Evolutionary conservation across 2,329 filamentous ascomycete species (phyloP), one percentile per base, ranked within the genome.

Genomic region (Boeremia exigua): DNA sequence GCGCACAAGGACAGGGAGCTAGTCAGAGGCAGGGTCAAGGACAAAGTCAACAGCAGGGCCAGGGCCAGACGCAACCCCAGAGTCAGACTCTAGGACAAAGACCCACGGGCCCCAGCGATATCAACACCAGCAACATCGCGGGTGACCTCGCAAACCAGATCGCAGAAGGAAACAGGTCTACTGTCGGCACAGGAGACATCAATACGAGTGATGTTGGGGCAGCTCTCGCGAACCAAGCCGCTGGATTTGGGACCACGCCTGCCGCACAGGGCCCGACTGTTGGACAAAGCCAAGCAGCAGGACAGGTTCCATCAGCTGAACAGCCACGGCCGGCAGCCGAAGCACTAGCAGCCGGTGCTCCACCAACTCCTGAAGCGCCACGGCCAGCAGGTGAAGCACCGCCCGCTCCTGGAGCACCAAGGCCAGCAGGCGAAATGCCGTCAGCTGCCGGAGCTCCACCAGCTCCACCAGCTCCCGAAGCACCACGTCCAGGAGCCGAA

Each of bases 81-180:
- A 27, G 28, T 19, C 53, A 54, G 32, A 36, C 25, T 27, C 54
- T 49, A 38, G 46, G 47, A 37, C 23, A 46, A 19, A 48, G 42
- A 4, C 52, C 53, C 23, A 42, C 38, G n/a, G 56, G 52, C 10
- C 46, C 55, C n/a, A 48, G 54, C 29, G 56, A 58, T 25, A 47
- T 61, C 37, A 48, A 39, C 32, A 60, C 54, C 15, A 58, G 39
- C 32, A 52, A 60, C 32, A 27, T 63, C 15, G 63, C 37, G 3
- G 60, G 48, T 23, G 61, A 60, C 39, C 43, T 67, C 27, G 58
- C 61, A 14, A 67, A 65, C 15, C 61, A 69, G 48, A 48, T 67
- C 29, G 55, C 63, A 17, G 59, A 58, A 46, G 63, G 53, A 38
- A 49, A 49, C 29, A 40, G 28, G 27, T 39, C 45, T 32, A 60